These are phyloP conservation scores for Aegle marmelos DNA, from an alignment of 345 rosid species.

Conservation along the genomic window DNA sequence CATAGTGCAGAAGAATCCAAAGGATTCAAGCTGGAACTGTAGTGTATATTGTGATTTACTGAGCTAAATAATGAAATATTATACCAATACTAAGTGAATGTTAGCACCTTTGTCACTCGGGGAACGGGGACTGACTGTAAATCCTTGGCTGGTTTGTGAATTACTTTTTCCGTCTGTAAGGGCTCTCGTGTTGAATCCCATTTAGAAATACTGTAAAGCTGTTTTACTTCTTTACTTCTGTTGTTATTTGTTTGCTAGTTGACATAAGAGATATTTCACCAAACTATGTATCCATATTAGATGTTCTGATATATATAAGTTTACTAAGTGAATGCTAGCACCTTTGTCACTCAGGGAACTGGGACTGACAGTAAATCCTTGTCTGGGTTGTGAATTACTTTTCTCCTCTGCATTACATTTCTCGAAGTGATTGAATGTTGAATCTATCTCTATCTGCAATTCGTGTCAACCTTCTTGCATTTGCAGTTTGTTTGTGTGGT, in stretches of 20 bases:
- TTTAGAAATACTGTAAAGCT: slow-evolving; percentile 38
- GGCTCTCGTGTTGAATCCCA: slow-evolving; percentile 14
- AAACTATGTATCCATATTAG: slow-evolving; percentile 21
- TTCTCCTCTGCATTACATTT: neutral
- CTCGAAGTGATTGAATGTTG: neutral
- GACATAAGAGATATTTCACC: slow-evolving; percentile 22
- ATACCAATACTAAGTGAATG: slow-evolving; percentile 3
- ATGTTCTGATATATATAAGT: slow-evolving; percentile 4
- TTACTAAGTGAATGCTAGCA: no score
- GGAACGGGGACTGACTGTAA: slow-evolving; percentile 5
- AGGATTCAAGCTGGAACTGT: neutral
- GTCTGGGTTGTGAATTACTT: no score
- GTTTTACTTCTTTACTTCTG: neutral
- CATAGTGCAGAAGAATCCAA: neutral
- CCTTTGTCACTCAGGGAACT: no score
- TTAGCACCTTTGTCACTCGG: neutral
- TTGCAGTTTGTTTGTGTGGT: neutral
- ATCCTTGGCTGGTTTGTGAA: slow-evolving; percentile 4
- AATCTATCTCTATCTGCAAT: neutral
- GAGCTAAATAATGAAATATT: slow-evolving; percentile 6
- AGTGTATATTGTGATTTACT: slow-evolving; percentile 8
- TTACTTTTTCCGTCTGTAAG: slow-evolving; percentile 1
- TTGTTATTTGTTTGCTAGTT: slow-evolving; percentile 10
- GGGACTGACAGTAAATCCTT: no score
- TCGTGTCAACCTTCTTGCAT: neutral